phyloP scores from a whole-genome alignment of 2,329 filamentous ascomycete species.

The Uncinocarpus reesii region DNA sequence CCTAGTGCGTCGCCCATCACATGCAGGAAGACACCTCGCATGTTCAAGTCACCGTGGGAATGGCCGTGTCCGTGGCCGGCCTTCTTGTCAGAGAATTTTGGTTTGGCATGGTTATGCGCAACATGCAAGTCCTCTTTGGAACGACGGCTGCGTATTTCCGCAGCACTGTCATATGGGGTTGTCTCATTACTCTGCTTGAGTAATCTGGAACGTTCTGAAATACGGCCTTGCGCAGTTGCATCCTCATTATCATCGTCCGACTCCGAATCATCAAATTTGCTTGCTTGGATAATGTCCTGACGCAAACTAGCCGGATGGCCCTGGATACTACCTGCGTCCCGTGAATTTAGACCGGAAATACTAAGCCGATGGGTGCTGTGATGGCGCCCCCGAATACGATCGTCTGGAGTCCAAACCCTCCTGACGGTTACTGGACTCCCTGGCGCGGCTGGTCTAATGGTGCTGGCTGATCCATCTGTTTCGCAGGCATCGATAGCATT shows the following conservation, averaged over 20 bases:
- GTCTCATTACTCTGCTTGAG: constrained; percentile 35
- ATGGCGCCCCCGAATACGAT: constrained; percentile 17
- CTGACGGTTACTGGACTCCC: constrained; percentile 5
- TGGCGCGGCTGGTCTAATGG: constrained; percentile 16
- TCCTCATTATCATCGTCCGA: constrained; percentile 23
- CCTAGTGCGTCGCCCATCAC: constrained; percentile 44
- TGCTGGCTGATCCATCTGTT: constrained; percentile 14
- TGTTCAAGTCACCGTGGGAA: constrained; percentile 64
- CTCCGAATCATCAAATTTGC: constrained; percentile 46
- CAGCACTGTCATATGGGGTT: constrained; percentile 25
- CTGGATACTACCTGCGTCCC: constrained; percentile 58
- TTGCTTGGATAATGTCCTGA: constrained; percentile 84
- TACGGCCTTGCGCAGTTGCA: constrained; percentile 48
- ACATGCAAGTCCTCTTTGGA: constrained; percentile 44
- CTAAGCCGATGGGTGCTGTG: constrained; percentile 29
- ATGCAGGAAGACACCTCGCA: constrained; percentile 64
- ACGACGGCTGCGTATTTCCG: constrained; percentile 19
- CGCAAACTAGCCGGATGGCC: constrained; percentile 85
- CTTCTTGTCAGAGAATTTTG: constrained; percentile 50
- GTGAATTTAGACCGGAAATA: constrained; percentile 48
- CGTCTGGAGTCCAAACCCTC: background rate
- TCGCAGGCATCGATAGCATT: constrained; percentile 46
- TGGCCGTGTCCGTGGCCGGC: constrained; percentile 43
- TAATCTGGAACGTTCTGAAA: constrained; percentile 36
- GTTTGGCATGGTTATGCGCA: constrained; percentile 67